phyloP scores from a whole-genome alignment of 2,329 filamentous ascomycete genomes.

The Xylogone sp. region DNA sequence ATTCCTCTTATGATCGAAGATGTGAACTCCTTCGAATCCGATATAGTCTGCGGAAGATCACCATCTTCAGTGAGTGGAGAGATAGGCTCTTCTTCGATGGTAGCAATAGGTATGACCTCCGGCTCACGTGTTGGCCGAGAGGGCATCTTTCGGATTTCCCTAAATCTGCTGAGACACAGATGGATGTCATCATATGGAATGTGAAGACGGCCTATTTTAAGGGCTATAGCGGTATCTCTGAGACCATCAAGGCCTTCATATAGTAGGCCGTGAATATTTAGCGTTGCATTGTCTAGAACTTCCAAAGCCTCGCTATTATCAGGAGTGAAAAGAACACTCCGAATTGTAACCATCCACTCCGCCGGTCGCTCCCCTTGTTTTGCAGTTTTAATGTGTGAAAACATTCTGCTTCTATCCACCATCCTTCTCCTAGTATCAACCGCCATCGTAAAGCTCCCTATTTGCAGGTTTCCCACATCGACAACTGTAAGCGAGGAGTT shows the following conservation, averaged over 20 bases:
- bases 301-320: slow-evolving; percentile 83
- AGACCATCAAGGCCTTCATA: slow-evolving; percentile 83
- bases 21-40: slow-evolving; percentile 88
- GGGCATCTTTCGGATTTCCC: slow-evolving; percentile 36
- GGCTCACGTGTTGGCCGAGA: slow-evolving; percentile 20
- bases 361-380: slow-evolving; percentile 67
- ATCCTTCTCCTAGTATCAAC: slow-evolving; percentile 91
- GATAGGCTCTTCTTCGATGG: slow-evolving; percentile 72
- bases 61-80: slow-evolving; percentile 53
- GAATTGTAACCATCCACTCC: slow-evolving; percentile 87
- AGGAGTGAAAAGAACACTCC: slow-evolving; percentile 84
- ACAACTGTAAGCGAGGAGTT: slow-evolving; percentile 74
- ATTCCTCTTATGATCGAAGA: slow-evolving; percentile 88
- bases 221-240: slow-evolving; percentile 80
- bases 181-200: slow-evolving; percentile 85
- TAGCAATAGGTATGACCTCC: slow-evolving; percentile 59
- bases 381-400: slow-evolving; percentile 70
- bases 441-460: slow-evolving; percentile 79
- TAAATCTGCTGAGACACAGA: slow-evolving; percentile 55
- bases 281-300: slow-evolving; percentile 77
- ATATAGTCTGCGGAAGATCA: slow-evolving; percentile 76
- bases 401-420: slow-evolving; percentile 84
- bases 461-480: slow-evolving; percentile 78
- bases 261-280: slow-evolving; percentile 89
- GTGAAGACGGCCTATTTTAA: slow-evolving; percentile 88